Conservation (phyloP, 441 rosid genomes). For the Adansonia gregorii region DNA sequence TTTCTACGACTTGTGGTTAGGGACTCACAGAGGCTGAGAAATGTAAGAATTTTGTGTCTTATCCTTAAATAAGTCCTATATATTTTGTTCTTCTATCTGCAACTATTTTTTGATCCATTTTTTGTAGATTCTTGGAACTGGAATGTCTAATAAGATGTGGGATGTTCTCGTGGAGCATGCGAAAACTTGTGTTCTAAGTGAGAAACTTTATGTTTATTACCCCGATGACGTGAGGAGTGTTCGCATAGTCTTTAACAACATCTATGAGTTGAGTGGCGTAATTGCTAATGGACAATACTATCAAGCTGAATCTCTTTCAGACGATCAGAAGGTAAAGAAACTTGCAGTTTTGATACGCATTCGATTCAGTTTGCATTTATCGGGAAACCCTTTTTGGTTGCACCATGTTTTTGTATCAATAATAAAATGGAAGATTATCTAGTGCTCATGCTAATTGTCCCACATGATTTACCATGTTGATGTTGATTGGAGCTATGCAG, state of each 20-base stretch:
- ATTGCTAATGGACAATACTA: slow-evolving; percentile 46
- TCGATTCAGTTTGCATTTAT: slow-evolving; percentile 11
- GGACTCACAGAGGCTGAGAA: slow-evolving; percentile 59
- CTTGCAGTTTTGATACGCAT: slow-evolving; percentile 3
- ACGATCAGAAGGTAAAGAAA: slow-evolving; percentile 73
- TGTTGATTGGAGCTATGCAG: too few relatives aligned
- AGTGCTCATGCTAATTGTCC: too few relatives aligned
- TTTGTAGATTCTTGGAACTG: slow-evolving; percentile 88
- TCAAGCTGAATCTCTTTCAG: slow-evolving; percentile 80
- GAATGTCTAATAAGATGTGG: slow-evolving; percentile 99
- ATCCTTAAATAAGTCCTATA: not conserved
- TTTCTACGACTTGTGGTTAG: slow-evolving; percentile 63
- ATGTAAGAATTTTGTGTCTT: slow-evolving; percentile 39
- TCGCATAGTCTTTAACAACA: slow-evolving; percentile 83
- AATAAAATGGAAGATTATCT: too few relatives aligned
- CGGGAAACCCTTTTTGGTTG: not conserved
- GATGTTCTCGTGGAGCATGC: slow-evolving; percentile 94
- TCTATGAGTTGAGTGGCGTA: slow-evolving; percentile 80
- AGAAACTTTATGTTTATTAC: slow-evolving; percentile 84
- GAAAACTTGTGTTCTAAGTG: slow-evolving; percentile 82
- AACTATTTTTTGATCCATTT: not conserved
- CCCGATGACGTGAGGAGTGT: slow-evolving; percentile 77
- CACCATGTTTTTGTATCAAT: too few relatives aligned
- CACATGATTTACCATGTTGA: too few relatives aligned
- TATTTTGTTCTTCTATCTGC: not conserved